Conservation (phyloP, 768 basidiomycete genomes). For the Xanthoconium purpureum region DNA sequence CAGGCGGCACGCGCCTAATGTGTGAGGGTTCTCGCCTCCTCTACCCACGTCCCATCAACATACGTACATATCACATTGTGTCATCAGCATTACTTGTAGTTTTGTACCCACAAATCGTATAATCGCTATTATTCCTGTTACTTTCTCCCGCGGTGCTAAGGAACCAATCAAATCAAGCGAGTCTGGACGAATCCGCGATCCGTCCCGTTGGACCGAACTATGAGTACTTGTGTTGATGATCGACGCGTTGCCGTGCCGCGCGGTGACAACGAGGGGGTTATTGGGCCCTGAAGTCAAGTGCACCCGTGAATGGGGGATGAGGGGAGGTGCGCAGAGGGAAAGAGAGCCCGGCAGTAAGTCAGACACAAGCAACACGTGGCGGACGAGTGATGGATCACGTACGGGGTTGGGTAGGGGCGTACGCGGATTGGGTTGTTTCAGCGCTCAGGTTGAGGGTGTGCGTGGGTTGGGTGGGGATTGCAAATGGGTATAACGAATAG, state of each 20-base stretch:
- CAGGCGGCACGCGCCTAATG: constrained; percentile 6
- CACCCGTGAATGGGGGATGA: no score
- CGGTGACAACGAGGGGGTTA: constrained; percentile 23
- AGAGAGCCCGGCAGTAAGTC: not conserved
- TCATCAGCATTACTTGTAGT: no score
- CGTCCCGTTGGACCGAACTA: not conserved
- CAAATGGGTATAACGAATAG: constrained; percentile 3
- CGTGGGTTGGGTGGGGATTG: constrained; percentile 5
- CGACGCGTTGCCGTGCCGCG: not conserved
- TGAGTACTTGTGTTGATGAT: not conserved
- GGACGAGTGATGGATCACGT: not conserved
- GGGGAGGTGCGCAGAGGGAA: not conserved
- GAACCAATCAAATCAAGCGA: no score
- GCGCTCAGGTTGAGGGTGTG: constrained; percentile 22
- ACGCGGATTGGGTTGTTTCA: no score
- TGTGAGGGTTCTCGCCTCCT: not conserved
- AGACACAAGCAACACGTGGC: constrained; percentile 5
- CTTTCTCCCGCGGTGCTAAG: no score
- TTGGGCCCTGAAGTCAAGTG: no score
- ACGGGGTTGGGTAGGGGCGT: no score
- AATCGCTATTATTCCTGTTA: no score
- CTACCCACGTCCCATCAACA: not conserved
- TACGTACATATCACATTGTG: not conserved
- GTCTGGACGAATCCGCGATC: not conserved
- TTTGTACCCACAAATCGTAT: no score